Percentiles rank a stretch among this genome's conserved stretches.
These are phyloP conservation scores for Delitschia confertaspora DNA, from an alignment of 495 filamentous ascomycete genomes.

Conservation along the genomic window DNA sequence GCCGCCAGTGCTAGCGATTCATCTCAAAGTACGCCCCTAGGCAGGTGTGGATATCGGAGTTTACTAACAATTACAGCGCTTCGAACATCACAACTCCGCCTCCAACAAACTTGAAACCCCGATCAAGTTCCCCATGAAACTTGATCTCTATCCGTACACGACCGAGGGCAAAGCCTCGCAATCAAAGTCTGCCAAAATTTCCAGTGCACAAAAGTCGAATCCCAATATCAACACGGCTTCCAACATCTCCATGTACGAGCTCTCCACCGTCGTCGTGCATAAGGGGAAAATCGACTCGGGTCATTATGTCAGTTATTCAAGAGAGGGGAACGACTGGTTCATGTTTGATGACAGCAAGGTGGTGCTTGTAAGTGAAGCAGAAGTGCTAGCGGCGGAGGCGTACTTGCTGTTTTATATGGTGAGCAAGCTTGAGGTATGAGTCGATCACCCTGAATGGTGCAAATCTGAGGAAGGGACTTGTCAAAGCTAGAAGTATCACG, in stretches of 20 bases:
- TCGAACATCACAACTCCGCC: constrained; percentile 61
- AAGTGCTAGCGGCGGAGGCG: constrained; percentile 72
- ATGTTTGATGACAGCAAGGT: constrained; percentile 88
- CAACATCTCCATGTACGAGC: constrained; percentile 48
- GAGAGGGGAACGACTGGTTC: constrained; percentile 81
- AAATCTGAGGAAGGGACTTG: no score
- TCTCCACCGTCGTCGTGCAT: constrained; percentile 79
- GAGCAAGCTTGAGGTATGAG: constrained; percentile 15
- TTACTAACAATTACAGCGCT: constrained; percentile 47
- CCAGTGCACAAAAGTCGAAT: constrained; percentile 8
- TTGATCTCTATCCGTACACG: constrained; percentile 84
- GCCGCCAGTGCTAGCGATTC: constrained; percentile 81
- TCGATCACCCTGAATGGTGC: no score
- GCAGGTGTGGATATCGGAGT: constrained; percentile 2
- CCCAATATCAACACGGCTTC: constrained; percentile 22
- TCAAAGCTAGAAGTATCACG: neutral
- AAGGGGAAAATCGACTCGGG: constrained; percentile 80
- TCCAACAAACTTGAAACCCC: constrained; percentile 71
- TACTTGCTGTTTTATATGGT: constrained; percentile 73
- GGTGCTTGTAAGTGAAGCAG: constrained; percentile 62
- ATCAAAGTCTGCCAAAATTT: constrained; percentile 12
- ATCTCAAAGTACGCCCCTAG: constrained; percentile 61
- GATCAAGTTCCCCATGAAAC: constrained; percentile 72
- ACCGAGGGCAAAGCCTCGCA: constrained; percentile 43
- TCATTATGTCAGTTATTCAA: constrained; percentile 81